These are phyloP conservation scores for Paramecium pentaurelia DNA, from an alignment of 73 alveolate genomes.

Conservation along the genomic window DNA sequence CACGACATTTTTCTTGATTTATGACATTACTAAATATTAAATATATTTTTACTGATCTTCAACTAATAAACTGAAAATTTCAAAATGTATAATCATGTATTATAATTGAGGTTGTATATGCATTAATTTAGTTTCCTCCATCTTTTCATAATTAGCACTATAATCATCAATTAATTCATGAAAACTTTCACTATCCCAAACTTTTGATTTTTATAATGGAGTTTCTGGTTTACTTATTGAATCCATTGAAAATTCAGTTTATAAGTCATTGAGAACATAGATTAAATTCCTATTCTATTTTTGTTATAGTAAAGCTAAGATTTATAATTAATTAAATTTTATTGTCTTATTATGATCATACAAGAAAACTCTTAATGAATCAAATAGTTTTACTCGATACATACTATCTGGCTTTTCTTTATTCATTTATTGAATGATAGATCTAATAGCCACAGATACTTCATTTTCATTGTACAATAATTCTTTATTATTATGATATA, in stretches of 20 bases:
- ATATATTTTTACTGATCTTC: neutral
- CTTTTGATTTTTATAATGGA: neutral
- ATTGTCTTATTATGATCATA: slow-evolving; percentile 35
- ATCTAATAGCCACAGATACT: neutral
- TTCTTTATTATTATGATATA: slow-evolving; percentile 28
- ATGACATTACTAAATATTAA: neutral
- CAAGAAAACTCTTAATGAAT: slow-evolving; percentile 8
- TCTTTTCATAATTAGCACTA: neutral
- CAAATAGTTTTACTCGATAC: neutral
- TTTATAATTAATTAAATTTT: neutral
- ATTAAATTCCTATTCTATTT: neutral
- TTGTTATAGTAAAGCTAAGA: neutral
- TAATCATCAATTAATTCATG: neutral
- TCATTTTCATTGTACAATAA: slow-evolving; percentile 30
- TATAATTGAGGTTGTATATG: neutral
- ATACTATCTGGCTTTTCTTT: neutral
- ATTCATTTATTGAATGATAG: neutral
- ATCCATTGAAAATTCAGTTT: neutral
- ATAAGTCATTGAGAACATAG: neutral
- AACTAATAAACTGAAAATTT: slow-evolving; percentile 12
- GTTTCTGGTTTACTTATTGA: neutral
- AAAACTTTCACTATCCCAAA: neutral
- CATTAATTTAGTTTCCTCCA: neutral
- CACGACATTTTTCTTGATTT: slow-evolving; percentile 1
- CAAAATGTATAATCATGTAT: neutral